Evolutionary conservation across 2,329 filamentous ascomycete genomes (phyloP).

Genomic region (Cladophialophora psammophila): DNA sequence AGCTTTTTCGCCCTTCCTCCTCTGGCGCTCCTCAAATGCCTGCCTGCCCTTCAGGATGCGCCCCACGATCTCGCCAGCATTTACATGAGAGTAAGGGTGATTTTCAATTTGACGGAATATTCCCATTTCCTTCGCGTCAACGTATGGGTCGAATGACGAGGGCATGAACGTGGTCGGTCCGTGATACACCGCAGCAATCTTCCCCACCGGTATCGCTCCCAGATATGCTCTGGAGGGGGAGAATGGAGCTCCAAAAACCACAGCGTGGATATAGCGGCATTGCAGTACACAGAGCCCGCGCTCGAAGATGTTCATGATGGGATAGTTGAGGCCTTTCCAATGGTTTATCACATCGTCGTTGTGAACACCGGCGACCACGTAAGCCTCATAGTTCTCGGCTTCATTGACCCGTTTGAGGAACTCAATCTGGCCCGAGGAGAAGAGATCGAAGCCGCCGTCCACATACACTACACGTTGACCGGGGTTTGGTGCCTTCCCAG

Average conservation of each 20-base stretch:
- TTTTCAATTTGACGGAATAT: conserved; percentile 81
- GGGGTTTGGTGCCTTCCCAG: conserved; percentile 72
- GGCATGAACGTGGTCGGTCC: conserved; percentile 93
- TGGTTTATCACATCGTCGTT: conserved; percentile 94
- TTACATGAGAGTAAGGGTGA: conserved; percentile 85
- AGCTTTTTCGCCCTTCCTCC: conserved; percentile 87
- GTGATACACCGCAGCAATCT: conserved; percentile 86
- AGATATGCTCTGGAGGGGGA: conserved; percentile 82
- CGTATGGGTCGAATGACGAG: conserved; percentile 79
- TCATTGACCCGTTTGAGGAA: conserved; percentile 81
- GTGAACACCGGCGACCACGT: conserved; percentile 91
- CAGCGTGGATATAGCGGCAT: conserved; percentile 90
- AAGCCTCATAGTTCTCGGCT: conserved; percentile 70
- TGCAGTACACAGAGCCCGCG: conserved; percentile 93
- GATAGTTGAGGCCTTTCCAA: conserved; percentile 97
- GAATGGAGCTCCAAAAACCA: conserved; percentile 90
- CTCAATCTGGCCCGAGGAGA: conserved; percentile 95
- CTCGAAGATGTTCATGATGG: conserved; percentile 99
- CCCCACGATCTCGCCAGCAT: conserved; percentile 89
- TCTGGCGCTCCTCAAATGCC: conserved; percentile 89
- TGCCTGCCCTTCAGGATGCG: conserved; percentile 86
- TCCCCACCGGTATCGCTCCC: conserved; percentile 73
- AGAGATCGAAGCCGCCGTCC: conserved; percentile 95
- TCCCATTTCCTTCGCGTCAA: conserved; percentile 77
- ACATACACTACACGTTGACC: conserved; percentile 93